Evolutionary conservation across 2,329 filamentous ascomycete species (phyloP), one percentile per base, ranked within the genome.

Genomic region (Raffaelea ambrosiae): DNA sequence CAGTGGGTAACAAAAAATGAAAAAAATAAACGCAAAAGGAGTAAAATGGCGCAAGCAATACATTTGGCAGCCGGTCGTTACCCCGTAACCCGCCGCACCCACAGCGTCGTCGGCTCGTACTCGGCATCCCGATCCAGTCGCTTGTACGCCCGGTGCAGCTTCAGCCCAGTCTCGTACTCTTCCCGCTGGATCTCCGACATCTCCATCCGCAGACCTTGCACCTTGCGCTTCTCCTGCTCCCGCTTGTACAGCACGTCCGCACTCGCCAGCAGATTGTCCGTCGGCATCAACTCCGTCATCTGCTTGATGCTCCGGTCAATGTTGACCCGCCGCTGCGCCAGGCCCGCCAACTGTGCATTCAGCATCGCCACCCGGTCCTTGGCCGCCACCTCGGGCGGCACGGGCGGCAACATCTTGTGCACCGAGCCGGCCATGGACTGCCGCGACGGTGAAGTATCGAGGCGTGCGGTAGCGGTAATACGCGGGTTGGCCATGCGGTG

Each of bases 121-220:
- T 73, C 71, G 3, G 73, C 74, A 46, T 84, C 76, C 53, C 83
- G 77, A 57, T 90, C 85, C 56, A 81, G 73, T 43, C 86, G 76
- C 68, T 88, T 90, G 66, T 86, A 84, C 10, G 84, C 83, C 20
- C 84, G 71, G 61, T 87, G 79, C 47, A 93, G 69, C 63, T 82
- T 83, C 57, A 93, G 66, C 1, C 87, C 87, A 39, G 90, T 66
- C 48, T 93, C 86, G 59, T 91, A 84, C 63, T 89, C 84, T 63
- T 91, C 82, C 53, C 81, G 74, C 63, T 80, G 77, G 22, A 93
- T 78, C 53, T 89, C 85, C 3, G 82, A 77, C 33, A 91, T 72
- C 61, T 90, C 84, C 44, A 66, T 65, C 50, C 76, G 75, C 45
- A 90, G 69, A 20, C 69, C 73, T 53, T 83, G 78, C 0, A 93